Evolutionary conservation across 352 stramenopile genomes (phyloP).

Genomic region (Thraustochytrium striatum): DNA sequence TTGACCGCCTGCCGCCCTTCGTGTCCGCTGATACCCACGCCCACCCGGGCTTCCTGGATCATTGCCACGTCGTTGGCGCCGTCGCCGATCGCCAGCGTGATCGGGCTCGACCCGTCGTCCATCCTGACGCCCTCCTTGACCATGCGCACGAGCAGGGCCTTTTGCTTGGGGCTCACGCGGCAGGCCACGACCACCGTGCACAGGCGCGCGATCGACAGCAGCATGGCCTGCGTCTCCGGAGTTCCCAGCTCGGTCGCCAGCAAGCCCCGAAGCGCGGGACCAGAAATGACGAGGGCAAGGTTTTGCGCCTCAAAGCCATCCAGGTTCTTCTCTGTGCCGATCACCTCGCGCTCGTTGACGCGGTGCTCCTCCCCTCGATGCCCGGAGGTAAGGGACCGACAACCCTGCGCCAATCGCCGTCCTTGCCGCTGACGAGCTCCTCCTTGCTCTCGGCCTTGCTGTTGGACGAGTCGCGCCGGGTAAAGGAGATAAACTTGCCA

Average conservation of each 20-base stretch:
- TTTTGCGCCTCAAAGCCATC: slow-evolving; percentile 46
- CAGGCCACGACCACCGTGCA: slow-evolving; percentile 80
- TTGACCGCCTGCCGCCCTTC: slow-evolving; percentile 99
- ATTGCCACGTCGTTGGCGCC: slow-evolving; percentile 98
- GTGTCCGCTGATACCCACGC: slow-evolving; percentile 95
- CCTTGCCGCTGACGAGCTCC: too few species aligned
- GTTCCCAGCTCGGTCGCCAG: slow-evolving; percentile 11
- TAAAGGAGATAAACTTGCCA: too few species aligned
- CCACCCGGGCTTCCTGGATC: slow-evolving; percentile 97
- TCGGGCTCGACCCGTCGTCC: slow-evolving; percentile 24
- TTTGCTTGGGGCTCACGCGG: slow-evolving; percentile 83
- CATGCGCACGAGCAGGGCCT: slow-evolving; percentile 69
- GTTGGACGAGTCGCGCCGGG: too few species aligned
- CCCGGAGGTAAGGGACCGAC: slow-evolving; percentile 1
- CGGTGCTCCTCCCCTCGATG: neutral
- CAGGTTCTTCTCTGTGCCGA: slow-evolving; percentile 23
- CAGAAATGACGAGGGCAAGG: slow-evolving; percentile 31
- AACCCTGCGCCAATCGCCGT: neutral
- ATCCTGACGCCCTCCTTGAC: slow-evolving; percentile 52
- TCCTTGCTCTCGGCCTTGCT: too few species aligned
- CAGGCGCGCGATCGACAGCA: slow-evolving; percentile 73
- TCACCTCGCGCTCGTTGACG: slow-evolving; percentile 26
- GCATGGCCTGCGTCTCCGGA: slow-evolving; percentile 47
- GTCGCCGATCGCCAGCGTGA: slow-evolving; percentile 88
- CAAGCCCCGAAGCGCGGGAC: neutral